Evolutionary conservation across 2,329 filamentous ascomycete genomes (phyloP).

Genomic region (Monosporascus sp.): DNA sequence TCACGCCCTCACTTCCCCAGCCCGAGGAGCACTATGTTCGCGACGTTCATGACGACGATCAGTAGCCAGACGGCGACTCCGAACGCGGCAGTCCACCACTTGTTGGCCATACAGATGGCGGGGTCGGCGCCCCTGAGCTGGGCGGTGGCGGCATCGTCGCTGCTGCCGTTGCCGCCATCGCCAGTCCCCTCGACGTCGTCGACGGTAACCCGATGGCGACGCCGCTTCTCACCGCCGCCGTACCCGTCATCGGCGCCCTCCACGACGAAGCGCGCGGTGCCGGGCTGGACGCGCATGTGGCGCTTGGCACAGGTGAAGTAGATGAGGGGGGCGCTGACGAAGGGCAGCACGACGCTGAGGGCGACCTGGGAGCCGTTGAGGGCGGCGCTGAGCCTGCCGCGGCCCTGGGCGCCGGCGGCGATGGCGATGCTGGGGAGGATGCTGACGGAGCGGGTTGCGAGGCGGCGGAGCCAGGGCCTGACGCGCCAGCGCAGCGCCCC

Average conservation of each 20-base stretch:
- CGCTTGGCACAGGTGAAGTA: slow-evolving; percentile 76
- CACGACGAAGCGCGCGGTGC: slow-evolving; percentile 29
- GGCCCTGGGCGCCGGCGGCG: slow-evolving; percentile 65
- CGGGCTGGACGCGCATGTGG: slow-evolving; percentile 68
- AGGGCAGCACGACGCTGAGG: slow-evolving; percentile 72
- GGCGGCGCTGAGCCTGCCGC: slow-evolving; percentile 62
- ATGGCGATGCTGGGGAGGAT: slow-evolving; percentile 81
- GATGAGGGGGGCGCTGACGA: slow-evolving; percentile 76
- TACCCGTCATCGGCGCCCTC: slow-evolving; percentile 19
- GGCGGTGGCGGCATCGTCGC: slow-evolving; percentile 1
- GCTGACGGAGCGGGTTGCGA: slow-evolving; percentile 73
- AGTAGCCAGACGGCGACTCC: slow-evolving; percentile 62
- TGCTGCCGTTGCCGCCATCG: slow-evolving; percentile 10
- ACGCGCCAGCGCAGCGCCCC: slow-evolving; percentile 72
- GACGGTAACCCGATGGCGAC: not conserved
- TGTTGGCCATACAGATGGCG: slow-evolving; percentile 62
- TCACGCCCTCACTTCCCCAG: slow-evolving; percentile 8
- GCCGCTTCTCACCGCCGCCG: not conserved
- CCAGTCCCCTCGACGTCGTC: not conserved
- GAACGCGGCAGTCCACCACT: slow-evolving; percentile 56
- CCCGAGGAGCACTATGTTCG: slow-evolving; percentile 31
- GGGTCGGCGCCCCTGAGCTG: slow-evolving; percentile 16
- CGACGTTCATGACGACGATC: slow-evolving; percentile 67
- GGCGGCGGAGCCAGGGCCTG: slow-evolving; percentile 70
- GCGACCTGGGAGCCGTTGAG: slow-evolving; percentile 74